A percentile compares a stretch with the other conserved stretches of the same genome.
These are phyloP conservation scores for Neopestalotiopsis sp. DNA, from an alignment of 2,329 filamentous ascomycete genomes.

Conservation along the genomic window DNA sequence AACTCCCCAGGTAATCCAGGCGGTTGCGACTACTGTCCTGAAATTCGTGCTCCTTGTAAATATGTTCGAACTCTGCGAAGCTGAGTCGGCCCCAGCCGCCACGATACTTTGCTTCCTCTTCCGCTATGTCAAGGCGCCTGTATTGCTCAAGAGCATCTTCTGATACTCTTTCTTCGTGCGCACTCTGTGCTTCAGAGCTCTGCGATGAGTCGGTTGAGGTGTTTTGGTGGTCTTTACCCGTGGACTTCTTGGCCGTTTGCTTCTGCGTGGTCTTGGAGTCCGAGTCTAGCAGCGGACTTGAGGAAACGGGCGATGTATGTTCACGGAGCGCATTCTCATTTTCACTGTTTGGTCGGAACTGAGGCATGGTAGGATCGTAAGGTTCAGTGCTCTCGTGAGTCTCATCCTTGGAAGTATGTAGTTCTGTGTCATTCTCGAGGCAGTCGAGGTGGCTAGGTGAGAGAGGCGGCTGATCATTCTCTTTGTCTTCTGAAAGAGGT, in stretches of 20 bases:
- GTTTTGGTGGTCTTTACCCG: background rate
- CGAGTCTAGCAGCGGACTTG: background rate
- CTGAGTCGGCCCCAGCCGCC: slow-evolving; percentile 82
- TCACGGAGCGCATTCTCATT: background rate
- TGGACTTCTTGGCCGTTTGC: background rate
- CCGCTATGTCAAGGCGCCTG: slow-evolving; percentile 66
- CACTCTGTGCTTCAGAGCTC: background rate
- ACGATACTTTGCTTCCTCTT: slow-evolving; percentile 70
- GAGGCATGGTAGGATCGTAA: slow-evolving; percentile 70
- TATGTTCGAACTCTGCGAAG: slow-evolving; percentile 79
- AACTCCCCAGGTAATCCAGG: slow-evolving; percentile 83
- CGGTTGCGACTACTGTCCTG: slow-evolving; percentile 67
- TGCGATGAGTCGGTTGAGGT: slow-evolving; percentile 19
- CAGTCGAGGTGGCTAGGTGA: slow-evolving; percentile 19
- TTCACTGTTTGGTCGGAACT: slow-evolving; percentile 66
- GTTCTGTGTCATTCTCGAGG: background rate
- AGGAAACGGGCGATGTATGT: background rate
- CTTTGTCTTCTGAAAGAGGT: slow-evolving; percentile 21
- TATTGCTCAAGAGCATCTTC: slow-evolving; percentile 49
- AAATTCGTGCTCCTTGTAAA: slow-evolving; percentile 63
- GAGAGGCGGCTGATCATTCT: slow-evolving; percentile 15
- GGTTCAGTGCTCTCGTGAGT: slow-evolving; percentile 27
- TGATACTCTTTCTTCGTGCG: slow-evolving; percentile 27
- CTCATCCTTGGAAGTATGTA: background rate
- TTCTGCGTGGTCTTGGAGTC: background rate